Evolutionary conservation across 176 grass and related monocot genomes (phyloP), one percentile per base, ranked within the genome.

Genomic region (Dendrocalamus sinicus): DNA sequence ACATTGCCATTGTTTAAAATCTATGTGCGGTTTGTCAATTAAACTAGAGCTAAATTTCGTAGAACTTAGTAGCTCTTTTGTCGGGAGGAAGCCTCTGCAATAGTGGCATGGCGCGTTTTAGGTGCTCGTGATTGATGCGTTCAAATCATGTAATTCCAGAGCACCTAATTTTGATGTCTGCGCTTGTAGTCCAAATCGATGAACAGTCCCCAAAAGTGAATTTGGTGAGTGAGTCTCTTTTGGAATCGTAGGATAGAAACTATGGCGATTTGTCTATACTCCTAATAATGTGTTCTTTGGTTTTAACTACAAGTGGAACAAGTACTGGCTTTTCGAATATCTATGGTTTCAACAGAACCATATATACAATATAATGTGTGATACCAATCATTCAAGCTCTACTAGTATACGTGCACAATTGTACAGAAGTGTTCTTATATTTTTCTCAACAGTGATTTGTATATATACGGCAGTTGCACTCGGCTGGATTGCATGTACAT

Each of bases 311-410:
- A 76, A 64, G 55, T 70, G 64, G 52, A 61, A 1, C 12, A 72
- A 60, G 76, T 59, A 20, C 37, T 46, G 71, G 67, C 7, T 17
- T 51, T 52, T 7, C n/a, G 23, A 26, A 63, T 65, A 81, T 53
- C 57, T 78, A 30, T 16, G 12, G 22, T 76, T 76, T 65, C 57
- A 66, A 72, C 87, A 55, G 67, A 73, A 84, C 67, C 46, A 44
- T 69, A 9, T 45, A 45, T 0, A 78, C n/a, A 72, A 46, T 23
- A 10, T 45, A 45, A 45, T 45, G 44, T 10, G 54, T 12, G 24
- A 28, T 45, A 37, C 10, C 19, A 86, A 82, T 48, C 72, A 58
- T 82, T 63, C 67, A 10, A 10, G 17, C 12, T 30, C 24, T 39
- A 76, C 17, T 58, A 70, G 39, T 10, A n/a, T 5, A 14, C 19